Base-by-base conservation (phyloP, 2,329 filamentous ascomycete genomes). In the Metarhizium robertsii region DNA sequence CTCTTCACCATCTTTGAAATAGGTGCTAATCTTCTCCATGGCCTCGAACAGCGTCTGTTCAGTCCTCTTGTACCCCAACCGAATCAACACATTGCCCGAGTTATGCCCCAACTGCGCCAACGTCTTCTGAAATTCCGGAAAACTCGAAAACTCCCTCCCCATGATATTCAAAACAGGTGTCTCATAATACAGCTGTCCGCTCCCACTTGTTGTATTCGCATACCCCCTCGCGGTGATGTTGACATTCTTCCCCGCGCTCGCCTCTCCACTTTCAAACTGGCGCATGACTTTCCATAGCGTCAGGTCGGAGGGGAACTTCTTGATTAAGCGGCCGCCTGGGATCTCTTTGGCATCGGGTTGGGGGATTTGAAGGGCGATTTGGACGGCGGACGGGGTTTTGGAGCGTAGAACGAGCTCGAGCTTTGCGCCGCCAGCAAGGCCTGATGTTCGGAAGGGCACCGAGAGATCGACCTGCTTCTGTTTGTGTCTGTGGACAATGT, bases 331-430 rank as follows among this genome's bases (percentile, higher is more conserved):
- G 29, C 84, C 83, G 60, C 82, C 83, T 2, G 84, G 79, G 20
- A 80, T 77, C 51, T 79, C 76, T 48, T 75, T 76, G 20, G 80
- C 83, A 66, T 94, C 87, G 25, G 85, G 81, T 40, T 85, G 79
- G 3, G 90, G 89, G 32, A 96, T 76, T 66, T 95, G 89, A 13
- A 99, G 75, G n/a, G 90, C 92, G 46, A 99, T 87, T 45, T 87
- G 91, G 55, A 99, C 87, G 50, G 87, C 87, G 2, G 90, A 86
- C 0, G 92, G 87, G 0, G 91, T 94, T 56, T 89, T 88, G 49
- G 92, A 94, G 57, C 87, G 85, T 66, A 90, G 85, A 25, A 96
- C 87, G 52, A 99, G 87, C 67, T 97, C 92, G 57, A 99, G 83
- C 67, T 95, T 95, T 57, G 94, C 92, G 59, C 94, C 94, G 42